Evolutionary conservation across 148 eudicot species (phyloP).

Genomic region (Vaccinium myrtillus): DNA sequence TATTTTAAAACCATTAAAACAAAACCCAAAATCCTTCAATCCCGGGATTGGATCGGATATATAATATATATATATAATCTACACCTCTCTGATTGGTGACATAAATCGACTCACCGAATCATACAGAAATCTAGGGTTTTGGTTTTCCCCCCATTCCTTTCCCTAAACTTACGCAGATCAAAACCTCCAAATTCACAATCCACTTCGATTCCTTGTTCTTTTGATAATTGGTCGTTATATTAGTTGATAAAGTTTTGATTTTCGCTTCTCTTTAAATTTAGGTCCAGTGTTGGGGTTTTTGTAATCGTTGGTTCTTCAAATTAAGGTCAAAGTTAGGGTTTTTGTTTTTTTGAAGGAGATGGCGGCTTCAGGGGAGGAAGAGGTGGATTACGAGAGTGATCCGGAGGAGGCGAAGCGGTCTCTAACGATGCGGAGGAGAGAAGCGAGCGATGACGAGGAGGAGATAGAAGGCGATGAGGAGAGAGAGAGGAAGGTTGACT

Average conservation of each 20-base stretch:
- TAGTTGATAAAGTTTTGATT: not conserved
- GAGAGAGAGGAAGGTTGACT: conserved; percentile 17
- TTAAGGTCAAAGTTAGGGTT: conserved; percentile 11
- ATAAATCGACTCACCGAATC: not conserved
- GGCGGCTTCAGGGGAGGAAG: conserved; percentile 41
- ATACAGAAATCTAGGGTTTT: not conserved
- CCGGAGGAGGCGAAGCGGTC: conserved; percentile 79
- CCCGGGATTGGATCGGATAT: too few relatives aligned
- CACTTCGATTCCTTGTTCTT: not conserved
- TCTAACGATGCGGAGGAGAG: conserved; percentile 69
- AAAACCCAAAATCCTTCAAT: too few relatives aligned
- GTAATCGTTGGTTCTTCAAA: not conserved
- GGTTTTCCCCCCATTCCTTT: not conserved
- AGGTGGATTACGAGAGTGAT: conserved; percentile 90
- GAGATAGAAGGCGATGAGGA: conserved; percentile 34
- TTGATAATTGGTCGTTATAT: not conserved
- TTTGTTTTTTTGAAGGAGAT: conserved; percentile 10
- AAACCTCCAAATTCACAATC: not conserved
- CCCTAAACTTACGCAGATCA: conserved; percentile 9
- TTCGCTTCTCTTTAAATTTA: not conserved
- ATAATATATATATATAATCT: too few relatives aligned
- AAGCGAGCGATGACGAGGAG: conserved; percentile 83
- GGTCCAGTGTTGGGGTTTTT: conserved; percentile 15
- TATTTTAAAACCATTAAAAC: too few relatives aligned
- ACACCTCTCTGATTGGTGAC: not conserved